Base-by-base conservation (phyloP, 73 alveolate genomes). In the Paramecium biaurelia region DNA sequence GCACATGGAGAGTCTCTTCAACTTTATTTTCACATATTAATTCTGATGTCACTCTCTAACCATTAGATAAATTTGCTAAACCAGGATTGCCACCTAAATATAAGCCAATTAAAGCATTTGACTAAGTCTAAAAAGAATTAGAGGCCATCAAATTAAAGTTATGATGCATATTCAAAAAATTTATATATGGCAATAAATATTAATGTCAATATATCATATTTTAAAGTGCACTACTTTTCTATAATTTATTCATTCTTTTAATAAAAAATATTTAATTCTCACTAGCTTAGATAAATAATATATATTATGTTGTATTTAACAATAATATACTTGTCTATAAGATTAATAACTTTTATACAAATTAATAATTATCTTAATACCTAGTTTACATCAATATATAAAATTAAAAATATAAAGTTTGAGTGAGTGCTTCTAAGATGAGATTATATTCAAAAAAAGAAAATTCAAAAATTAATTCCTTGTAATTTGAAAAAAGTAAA, bases 1-100 rank as follows among this genome's bases (percentile, higher is more conserved):
- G 57, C 26, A 79, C 92, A 10, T 97, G 99, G 99, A 95, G 99
- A 92, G 96, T 97, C 9, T 95, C 98, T 8, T 95, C 98, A 14
- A 97, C 99, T 14, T 63, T 95, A 21, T 97, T 97, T 95, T 63
- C 95, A 42, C 99, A 97, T 70, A 42, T 96, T 34, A 95, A 97
- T 92, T 88, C 93, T 56, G 95, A 97, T 63, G 97, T 93, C 6
- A 93, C 93, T 58, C 74, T 97, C 26, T 70, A 93, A 43, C 99
- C 99, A 42, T 57, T 95, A 37, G 96, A 86, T 34, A 96, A 93
- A 79, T 57, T 97, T 90, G 95, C 92, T 11, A 84, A 90, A 59
- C 26, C 68, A 30, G 92, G 56, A 30, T 63, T 72, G 30, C 67
- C 86, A 12, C 86, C 90, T 21, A 79, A 79, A 45, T 79, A 79